phyloP scores from a whole-genome alignment of 495 filamentous ascomycete genomes.

The Annulohypoxylon moriforme region DNA sequence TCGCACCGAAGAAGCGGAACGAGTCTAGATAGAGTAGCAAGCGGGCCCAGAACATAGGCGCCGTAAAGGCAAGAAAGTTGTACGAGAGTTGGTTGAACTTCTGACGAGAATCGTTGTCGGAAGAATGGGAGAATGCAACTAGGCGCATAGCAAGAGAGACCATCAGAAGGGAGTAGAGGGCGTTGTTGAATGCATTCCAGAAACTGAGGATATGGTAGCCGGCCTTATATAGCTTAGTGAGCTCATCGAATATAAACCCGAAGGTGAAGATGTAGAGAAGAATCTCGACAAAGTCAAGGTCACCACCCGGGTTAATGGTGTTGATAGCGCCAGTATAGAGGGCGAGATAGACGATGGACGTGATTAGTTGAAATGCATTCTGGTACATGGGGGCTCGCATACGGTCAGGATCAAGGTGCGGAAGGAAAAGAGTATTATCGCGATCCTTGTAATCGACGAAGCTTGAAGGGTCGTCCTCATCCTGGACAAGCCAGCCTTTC shows the following conservation, averaged over 20 bases:
- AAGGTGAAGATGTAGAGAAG: conserved; percentile 91
- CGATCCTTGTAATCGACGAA: conserved; percentile 87
- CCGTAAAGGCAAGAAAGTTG: conserved; percentile 89
- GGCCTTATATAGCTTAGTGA: conserved; percentile 90
- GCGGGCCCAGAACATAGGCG: conserved; percentile 97
- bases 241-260: conserved; percentile 91
- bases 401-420: conserved; percentile 90
- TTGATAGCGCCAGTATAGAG: conserved; percentile 94
- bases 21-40: conserved; percentile 93
- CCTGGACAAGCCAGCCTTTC: conserved; percentile 95
- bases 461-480: conserved; percentile 84
- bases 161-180: conserved; percentile 80
- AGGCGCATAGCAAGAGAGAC: conserved; percentile 81
- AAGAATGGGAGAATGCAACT: conserved; percentile 74
- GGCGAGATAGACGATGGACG: conserved; percentile 82
- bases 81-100: conserved; percentile 84
- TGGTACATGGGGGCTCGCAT: conserved; percentile 94
- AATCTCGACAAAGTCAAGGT: conserved; percentile 85
- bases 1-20: conserved; percentile 95
- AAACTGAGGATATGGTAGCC: conserved; percentile 89
- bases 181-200: conserved; percentile 93
- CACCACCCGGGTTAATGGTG: conserved; percentile 79
- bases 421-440: conserved; percentile 76
- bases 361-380: conserved; percentile 85
- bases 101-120: conserved; percentile 64